Evolutionary conservation across 2,329 filamentous ascomycete genomes (phyloP).

Genomic region (Sphaerostilbella broomeana): DNA sequence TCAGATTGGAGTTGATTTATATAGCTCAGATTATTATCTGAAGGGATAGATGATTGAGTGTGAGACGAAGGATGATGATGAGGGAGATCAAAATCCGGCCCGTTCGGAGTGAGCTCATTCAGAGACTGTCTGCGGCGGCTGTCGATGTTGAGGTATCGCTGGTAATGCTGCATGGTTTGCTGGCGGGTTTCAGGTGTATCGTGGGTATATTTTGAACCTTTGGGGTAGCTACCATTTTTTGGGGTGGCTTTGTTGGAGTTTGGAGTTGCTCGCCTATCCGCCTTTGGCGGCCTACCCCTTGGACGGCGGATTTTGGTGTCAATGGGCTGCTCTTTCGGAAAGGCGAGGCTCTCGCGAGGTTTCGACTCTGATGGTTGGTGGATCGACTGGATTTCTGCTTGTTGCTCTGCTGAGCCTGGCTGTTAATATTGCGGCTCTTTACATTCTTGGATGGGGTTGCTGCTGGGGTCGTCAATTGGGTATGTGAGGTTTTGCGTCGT

Average conservation of each 20-base stretch:
- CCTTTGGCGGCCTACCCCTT: conserved; percentile 8
- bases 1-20: conserved; percentile 32
- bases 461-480: conserved; percentile 19
- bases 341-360: conserved; percentile 3
- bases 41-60: too few relatives aligned
- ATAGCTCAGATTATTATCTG: neutral
- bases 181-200: conserved; percentile 2
- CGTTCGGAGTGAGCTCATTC: neutral
- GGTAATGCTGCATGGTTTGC: conserved; percentile 8
- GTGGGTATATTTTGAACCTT: neutral
- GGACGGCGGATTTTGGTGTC: conserved; percentile 3
- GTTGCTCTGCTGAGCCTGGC: conserved; percentile 22
- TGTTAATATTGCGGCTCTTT: conserved; percentile 28
- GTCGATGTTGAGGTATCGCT: conserved; percentile 4
- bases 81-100: too few relatives aligned
- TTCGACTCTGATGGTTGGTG: conserved; percentile 11
- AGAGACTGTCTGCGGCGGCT: conserved; percentile 1
- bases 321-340: neutral
- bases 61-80: too few relatives aligned
- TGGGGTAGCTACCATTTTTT: neutral
- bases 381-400: conserved; percentile 17
- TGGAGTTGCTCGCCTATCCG: neutral
- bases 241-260: neutral
- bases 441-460: conserved; percentile 21
- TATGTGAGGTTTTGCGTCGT: conserved; percentile 22